Percentiles rank a stretch among this genome's conserved stretches.
Conservation (phyloP, 179 eudicot species). For the Actinidia arguta region DNA sequence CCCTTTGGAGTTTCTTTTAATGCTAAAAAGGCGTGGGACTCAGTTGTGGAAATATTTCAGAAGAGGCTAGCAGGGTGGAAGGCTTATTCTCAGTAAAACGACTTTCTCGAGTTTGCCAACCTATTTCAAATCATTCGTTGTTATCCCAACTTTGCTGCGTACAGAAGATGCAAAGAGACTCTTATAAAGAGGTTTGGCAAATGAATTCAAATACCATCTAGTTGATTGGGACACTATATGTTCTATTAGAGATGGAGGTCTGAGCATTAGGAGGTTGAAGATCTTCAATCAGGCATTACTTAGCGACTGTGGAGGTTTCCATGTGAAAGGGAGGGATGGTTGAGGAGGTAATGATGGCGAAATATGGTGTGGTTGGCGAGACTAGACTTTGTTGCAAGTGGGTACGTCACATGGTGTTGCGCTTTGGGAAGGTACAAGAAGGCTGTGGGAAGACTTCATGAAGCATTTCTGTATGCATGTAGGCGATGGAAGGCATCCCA, state of each 20-base stretch:
- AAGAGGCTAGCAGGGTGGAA: background rate
- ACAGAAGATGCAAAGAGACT: background rate
- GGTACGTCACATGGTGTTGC: background rate
- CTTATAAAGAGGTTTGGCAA: background rate
- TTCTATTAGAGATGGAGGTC: no score
- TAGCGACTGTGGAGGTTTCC: background rate
- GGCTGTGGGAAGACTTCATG: background rate
- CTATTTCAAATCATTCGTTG: background rate
- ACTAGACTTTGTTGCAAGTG: background rate
- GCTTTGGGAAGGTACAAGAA: background rate
- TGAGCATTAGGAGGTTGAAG: background rate
- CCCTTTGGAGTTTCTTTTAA: background rate
- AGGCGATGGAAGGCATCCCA: background rate
- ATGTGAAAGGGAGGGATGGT: background rate
- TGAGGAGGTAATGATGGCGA: background rate
- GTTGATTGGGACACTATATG: background rate
- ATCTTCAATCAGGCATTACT: background rate
- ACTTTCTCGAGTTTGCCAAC: background rate
- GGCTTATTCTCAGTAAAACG: background rate
- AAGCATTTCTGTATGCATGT: background rate
- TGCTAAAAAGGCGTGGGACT: background rate
- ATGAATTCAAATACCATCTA: background rate
- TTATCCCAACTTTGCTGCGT: background rate
- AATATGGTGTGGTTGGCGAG: background rate
- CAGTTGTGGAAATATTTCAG: background rate